phyloP scores from a whole-genome alignment of 179 eudicot species.

The Spergularia azorica region DNA sequence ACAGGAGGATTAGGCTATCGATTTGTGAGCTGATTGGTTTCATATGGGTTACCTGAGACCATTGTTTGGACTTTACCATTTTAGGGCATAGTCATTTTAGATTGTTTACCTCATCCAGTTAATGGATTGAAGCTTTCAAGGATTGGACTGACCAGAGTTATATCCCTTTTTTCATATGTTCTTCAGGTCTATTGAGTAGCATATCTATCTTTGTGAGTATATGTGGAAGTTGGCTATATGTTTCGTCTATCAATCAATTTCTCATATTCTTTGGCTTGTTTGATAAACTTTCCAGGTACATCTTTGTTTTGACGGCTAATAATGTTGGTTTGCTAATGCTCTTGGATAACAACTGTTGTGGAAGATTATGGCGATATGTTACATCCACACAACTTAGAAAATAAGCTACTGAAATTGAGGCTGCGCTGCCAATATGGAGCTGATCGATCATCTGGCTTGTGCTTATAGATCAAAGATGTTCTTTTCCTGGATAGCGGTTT shows the following conservation, averaged over 20 bases:
- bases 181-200: not conserved
- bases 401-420: slow-evolving; percentile 16
- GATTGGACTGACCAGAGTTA: too few species aligned
- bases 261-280: not conserved
- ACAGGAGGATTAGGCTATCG: too few species aligned
- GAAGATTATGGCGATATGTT: slow-evolving; percentile 64
- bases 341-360: slow-evolving; percentile 59
- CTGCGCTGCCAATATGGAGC: slow-evolving; percentile 15
- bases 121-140: too few species aligned
- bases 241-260: not conserved
- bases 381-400: slow-evolving; percentile 42
- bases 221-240: not conserved
- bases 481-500: not conserved
- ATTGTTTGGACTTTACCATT: too few species aligned
- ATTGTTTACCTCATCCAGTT: too few species aligned
- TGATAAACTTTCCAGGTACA: slow-evolving; percentile 45
- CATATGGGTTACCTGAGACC: too few species aligned
- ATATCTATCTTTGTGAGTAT: not conserved
- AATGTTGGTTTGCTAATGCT: slow-evolving; percentile 68
- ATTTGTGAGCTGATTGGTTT: too few species aligned
- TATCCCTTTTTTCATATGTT: not conserved
- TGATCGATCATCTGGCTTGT: slow-evolving; percentile 20
- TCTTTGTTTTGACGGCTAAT: slow-evolving; percentile 51
- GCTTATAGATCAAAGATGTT: slow-evolving; percentile 18
- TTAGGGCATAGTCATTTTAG: too few species aligned